These are phyloP conservation scores for Camillea tinctor DNA, from an alignment of 2,329 filamentous ascomycete genomes.

Conservation along the genomic window DNA sequence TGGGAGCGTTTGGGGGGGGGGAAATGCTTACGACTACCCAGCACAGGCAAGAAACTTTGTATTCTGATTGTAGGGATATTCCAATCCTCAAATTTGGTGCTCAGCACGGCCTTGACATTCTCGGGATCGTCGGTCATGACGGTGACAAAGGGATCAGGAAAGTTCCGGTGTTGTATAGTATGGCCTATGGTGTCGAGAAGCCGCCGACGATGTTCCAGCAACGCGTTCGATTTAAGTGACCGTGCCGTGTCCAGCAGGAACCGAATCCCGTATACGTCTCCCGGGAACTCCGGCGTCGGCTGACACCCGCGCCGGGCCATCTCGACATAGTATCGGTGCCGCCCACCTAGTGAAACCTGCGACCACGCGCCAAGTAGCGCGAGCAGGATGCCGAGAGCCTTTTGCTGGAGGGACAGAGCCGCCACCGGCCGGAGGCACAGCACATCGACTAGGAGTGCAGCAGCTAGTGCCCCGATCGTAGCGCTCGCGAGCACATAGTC, in stretches of 20 bases:
- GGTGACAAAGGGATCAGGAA: slow-evolving; percentile 16
- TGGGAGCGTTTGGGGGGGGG: neutral
- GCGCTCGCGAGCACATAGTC: slow-evolving; percentile 17
- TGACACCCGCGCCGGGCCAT: slow-evolving; percentile 19
- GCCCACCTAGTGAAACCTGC: slow-evolving; percentile 16
- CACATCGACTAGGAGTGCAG: slow-evolving; percentile 10
- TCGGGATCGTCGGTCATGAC: slow-evolving; percentile 28
- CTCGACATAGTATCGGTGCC: slow-evolving; percentile 17
- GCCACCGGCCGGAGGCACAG: slow-evolving; percentile 12
- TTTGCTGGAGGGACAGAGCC: neutral
- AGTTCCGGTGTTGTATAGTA: slow-evolving; percentile 24
- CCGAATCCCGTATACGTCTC: slow-evolving; percentile 24
- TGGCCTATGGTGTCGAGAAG: slow-evolving; percentile 17
- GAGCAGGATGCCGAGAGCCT: slow-evolving; percentile 8
- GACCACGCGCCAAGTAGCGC: slow-evolving; percentile 13
- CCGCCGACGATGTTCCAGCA: slow-evolving; percentile 17
- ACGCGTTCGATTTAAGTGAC: slow-evolving; percentile 11
- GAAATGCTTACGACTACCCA: slow-evolving; percentile 40
- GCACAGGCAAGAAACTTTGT: slow-evolving; percentile 38
- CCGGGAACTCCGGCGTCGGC: slow-evolving; percentile 19
- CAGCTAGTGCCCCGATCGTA: slow-evolving; percentile 3
- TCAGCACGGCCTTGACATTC: slow-evolving; percentile 56
- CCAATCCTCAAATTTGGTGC: slow-evolving; percentile 50
- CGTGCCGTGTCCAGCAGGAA: slow-evolving; percentile 23
- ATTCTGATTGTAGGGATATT: slow-evolving; percentile 39